Conservation (phyloP, 2,329 filamentous ascomycete species). For the Rhynchosporium graminicola region DNA sequence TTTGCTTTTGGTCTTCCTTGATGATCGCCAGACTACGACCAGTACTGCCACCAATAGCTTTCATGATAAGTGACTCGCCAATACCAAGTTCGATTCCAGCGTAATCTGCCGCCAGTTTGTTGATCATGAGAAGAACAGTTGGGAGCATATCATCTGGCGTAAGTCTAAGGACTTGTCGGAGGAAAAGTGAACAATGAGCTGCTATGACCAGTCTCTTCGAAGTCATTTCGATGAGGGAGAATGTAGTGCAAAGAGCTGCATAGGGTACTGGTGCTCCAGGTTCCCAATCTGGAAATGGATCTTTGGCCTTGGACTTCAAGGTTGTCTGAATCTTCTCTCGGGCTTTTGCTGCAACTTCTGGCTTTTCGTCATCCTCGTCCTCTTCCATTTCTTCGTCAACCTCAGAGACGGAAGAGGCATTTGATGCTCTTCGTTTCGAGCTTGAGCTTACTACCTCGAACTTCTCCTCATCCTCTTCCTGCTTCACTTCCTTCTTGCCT, state of each 20-base stretch:
- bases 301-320: conserved; percentile 66
- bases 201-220: conserved; percentile 87
- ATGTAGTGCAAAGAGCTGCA: conserved; percentile 89
- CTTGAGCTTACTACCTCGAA: conserved; percentile 35
- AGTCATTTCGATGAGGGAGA: conserved; percentile 92
- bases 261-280: conserved; percentile 87
- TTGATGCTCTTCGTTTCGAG: conserved; percentile 36
- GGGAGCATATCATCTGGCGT: conserved; percentile 86
- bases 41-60: conserved; percentile 92
- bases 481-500: conserved; percentile 16
- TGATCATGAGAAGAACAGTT: conserved; percentile 93
- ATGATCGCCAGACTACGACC: conserved; percentile 86
- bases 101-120: conserved; percentile 96
- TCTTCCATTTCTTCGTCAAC: conserved; percentile 46
- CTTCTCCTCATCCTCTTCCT: conserved; percentile 43
- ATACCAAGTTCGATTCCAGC: conserved; percentile 97
- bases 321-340: conserved; percentile 79
- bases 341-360: conserved; percentile 71
- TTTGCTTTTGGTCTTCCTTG: conserved; percentile 93
- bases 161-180: conserved; percentile 89
- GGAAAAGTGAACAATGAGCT: conserved; percentile 85
- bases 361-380: conserved; percentile 63
- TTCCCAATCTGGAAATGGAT: conserved; percentile 96
- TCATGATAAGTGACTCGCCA: conserved; percentile 97
- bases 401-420: conserved; percentile 49